phyloP scores from a whole-genome alignment of 768 basidiomycete genomes.

The Daedaleopsis sinensis region DNA sequence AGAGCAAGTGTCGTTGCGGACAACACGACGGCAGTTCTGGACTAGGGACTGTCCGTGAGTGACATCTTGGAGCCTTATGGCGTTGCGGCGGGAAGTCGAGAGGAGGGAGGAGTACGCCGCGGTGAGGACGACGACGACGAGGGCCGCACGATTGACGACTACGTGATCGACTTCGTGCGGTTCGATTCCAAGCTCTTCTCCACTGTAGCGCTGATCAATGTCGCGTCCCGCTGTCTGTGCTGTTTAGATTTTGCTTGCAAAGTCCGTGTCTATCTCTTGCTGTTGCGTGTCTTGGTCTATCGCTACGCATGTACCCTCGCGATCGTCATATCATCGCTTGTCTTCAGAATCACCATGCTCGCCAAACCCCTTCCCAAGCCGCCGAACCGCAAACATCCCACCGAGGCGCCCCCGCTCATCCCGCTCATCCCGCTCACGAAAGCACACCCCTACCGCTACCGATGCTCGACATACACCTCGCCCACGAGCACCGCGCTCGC shows the following conservation, averaged over 20 bases:
- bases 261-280: no score
- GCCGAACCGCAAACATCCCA: no score
- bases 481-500: conserved; percentile 72
- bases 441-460: neutral
- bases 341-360: no score
- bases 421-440: no score
- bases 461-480: conserved; percentile 52
- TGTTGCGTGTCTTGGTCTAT: no score
- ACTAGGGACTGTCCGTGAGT: conserved; percentile 14
- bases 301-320: no score
- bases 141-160: conserved; percentile 79
- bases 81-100: conserved; percentile 29
- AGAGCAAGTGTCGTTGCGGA: neutral
- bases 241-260: no score
- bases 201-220: conserved; percentile 51
- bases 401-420: no score
- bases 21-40: no score
- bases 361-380: no score
- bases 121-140: conserved; percentile 47
- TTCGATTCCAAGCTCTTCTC: conserved; percentile 70
- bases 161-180: conserved; percentile 75
- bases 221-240: conserved; percentile 24
- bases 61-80: conserved; percentile 11
- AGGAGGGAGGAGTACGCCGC: conserved; percentile 39
- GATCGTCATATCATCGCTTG: no score